Conservation (phyloP, 352 stramenopile genomes). For the Globisporangium recalcitrans region DNA sequence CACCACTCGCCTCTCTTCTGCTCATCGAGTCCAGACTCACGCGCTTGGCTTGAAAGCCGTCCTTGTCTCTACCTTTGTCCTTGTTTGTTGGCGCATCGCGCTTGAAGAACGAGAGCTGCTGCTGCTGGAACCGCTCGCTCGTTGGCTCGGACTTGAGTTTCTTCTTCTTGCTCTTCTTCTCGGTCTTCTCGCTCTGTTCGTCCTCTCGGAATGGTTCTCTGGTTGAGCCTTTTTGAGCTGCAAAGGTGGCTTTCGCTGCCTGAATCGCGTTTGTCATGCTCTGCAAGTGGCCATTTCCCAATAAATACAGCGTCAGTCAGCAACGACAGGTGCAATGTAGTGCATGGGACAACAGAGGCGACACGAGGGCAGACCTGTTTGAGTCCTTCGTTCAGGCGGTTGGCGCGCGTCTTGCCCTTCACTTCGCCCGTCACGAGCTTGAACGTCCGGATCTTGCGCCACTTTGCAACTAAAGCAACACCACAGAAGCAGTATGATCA, state of each 20-base stretch:
- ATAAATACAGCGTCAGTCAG: neutral
- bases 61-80: neutral
- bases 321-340: neutral
- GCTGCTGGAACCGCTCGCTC: slow-evolving; percentile 10
- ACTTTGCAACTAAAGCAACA: slow-evolving; percentile 41
- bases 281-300: neutral
- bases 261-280: slow-evolving; percentile 15
- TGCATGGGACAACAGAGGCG: no score
- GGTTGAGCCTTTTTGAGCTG: neutral
- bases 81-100: neutral
- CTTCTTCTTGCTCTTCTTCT: slow-evolving; percentile 9
- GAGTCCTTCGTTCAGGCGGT: slow-evolving; percentile 49
- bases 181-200: neutral
- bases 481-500: slow-evolving; percentile 1
- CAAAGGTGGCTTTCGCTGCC: slow-evolving; percentile 5
- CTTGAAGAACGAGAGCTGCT: slow-evolving; percentile 13
- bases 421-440: slow-evolving; percentile 53
- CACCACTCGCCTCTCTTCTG: neutral
- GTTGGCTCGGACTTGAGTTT: neutral
- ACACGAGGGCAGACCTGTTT: slow-evolving; percentile 29
- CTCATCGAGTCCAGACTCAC: slow-evolving; percentile 11
- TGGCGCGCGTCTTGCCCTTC: slow-evolving; percentile 48
- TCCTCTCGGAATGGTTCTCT: neutral
- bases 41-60: slow-evolving; percentile 3
- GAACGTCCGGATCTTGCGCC: slow-evolving; percentile 75